Evolutionary conservation across 345 rosid genomes (phyloP).

Genomic region (Murraya paniculata): DNA sequence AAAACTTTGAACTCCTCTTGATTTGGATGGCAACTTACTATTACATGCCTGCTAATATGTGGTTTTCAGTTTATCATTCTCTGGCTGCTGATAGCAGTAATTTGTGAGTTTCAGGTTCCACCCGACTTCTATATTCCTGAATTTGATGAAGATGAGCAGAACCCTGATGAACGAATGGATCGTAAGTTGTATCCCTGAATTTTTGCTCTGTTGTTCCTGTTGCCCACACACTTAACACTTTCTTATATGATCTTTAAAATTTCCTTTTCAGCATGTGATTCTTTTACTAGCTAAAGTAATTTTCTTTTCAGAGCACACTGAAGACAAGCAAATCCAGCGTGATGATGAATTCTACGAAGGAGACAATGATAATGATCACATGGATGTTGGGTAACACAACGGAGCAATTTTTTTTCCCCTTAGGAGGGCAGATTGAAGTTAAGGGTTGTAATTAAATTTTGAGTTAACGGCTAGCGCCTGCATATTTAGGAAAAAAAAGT

Average conservation of each 20-base stretch:
- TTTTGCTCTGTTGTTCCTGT: neutral
- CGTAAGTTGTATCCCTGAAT: slow-evolving; percentile 52
- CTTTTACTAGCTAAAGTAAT: neutral
- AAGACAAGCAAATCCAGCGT: slow-evolving; percentile 85
- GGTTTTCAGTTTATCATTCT: neutral
- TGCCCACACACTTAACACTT: neutral
- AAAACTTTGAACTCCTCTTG: neutral
- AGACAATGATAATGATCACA: slow-evolving; percentile 78
- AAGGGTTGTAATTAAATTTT: neutral
- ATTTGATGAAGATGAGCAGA: slow-evolving; percentile 85
- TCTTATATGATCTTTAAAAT: neutral
- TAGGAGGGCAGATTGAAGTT: neutral
- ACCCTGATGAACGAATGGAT: slow-evolving; percentile 79
- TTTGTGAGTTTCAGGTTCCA: slow-evolving; percentile 60
- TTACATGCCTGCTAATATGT: neutral
- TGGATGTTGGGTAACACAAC: slow-evolving; percentile 28
- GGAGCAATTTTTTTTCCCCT: neutral
- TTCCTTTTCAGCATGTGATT: neutral
- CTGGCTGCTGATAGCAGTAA: neutral
- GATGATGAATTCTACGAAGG: slow-evolving; percentile 90
- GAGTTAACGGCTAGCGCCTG: neutral
- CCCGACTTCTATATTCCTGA: slow-evolving; percentile 95
- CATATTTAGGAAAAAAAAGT: neutral
- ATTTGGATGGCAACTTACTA: neutral
- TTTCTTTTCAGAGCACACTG: slow-evolving; percentile 64